Conservation (phyloP, 768 basidiomycete genomes). For the Tricholoma saponaceum region DNA sequence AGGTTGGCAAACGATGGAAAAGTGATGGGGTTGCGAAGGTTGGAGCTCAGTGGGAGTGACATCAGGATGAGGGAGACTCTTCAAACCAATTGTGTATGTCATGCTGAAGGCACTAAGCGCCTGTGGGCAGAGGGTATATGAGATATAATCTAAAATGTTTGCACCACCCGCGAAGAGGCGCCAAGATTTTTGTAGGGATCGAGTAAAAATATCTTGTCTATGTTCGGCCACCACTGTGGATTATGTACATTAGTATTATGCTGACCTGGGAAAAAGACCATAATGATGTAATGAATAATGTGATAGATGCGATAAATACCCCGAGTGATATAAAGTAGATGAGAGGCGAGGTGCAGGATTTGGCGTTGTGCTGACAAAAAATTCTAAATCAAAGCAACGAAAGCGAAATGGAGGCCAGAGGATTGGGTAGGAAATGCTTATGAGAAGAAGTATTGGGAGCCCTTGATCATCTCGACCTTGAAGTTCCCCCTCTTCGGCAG, state of each 20-base stretch:
- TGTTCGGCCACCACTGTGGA: too few species aligned
- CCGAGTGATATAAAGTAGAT: background rate
- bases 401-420: background rate
- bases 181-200: too few species aligned
- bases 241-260: background rate
- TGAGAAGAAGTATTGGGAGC: slow-evolving; percentile 92
- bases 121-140: too few species aligned
- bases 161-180: too few species aligned
- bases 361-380: background rate
- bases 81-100: too few species aligned
- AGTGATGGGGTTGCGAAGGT: too few species aligned
- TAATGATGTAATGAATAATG: background rate
- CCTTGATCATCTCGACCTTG: slow-evolving; percentile 75
- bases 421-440: slow-evolving; percentile 30
- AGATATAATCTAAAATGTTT: too few species aligned
- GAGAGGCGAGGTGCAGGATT: background rate
- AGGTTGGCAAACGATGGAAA: too few species aligned
- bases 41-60: too few species aligned
- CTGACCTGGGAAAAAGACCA: background rate
- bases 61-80: too few species aligned
- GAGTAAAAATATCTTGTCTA: too few species aligned
- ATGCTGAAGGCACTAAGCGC: too few species aligned
- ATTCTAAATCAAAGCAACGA: background rate
- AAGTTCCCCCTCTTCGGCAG: slow-evolving; percentile 84
- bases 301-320: background rate